Evolutionary conservation across 1,139 yeast species (phyloP).

Genomic region (Hemisphaericaspora lyxosophila): DNA sequence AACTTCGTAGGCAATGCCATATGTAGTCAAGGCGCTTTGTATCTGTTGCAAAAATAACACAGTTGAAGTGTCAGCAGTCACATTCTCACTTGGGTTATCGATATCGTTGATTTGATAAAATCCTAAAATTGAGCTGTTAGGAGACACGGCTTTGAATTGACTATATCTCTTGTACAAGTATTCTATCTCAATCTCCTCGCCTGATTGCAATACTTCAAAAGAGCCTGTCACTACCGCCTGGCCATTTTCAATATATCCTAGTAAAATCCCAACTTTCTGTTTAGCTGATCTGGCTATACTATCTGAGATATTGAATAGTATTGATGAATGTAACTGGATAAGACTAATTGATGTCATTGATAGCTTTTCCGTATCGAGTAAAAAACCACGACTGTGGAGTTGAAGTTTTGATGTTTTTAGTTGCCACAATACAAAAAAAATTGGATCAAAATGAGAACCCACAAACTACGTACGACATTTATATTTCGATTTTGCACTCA

Average conservation of each 20-base stretch:
- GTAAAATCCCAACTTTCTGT: constrained; percentile 25
- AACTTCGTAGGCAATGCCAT: constrained; percentile 4
- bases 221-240: constrained; percentile 19
- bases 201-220: constrained; percentile 23
- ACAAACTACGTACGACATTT: too few species aligned
- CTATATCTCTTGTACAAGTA: constrained; percentile 26
- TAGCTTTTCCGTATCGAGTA: background rate
- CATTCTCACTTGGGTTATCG: constrained; percentile 7
- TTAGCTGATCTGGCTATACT: constrained; percentile 16
- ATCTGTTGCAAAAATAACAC: constrained; percentile 4
- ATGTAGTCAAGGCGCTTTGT: constrained; percentile 7
- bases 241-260: constrained; percentile 22
- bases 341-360: constrained; percentile 9
- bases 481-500: too few species aligned
- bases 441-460: too few species aligned
- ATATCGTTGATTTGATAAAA: constrained; percentile 22
- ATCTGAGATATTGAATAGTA: constrained; percentile 30
- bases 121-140: constrained; percentile 30
- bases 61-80: constrained; percentile 11
- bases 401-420: too few species aligned
- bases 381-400: background rate
- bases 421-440: too few species aligned
- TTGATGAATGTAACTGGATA: constrained; percentile 28
- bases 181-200: constrained; percentile 20
- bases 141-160: constrained; percentile 29